Base-by-base conservation (phyloP, 2,329 filamentous ascomycete genomes). In the Beauveria australis region DNA sequence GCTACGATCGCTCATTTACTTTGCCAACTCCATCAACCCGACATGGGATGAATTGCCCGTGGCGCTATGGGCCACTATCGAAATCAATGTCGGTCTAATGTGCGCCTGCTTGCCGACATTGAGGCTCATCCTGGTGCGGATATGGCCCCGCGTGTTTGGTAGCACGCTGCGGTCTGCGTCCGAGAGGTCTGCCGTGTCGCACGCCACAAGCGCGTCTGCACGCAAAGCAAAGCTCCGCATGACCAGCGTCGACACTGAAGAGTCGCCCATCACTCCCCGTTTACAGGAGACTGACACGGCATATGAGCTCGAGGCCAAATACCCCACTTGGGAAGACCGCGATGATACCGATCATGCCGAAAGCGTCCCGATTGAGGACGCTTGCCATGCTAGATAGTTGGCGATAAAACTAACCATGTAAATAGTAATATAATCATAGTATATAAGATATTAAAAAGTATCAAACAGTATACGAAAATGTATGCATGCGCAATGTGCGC, bases 51-150 rank as follows among this genome's bases (percentile, higher is more conserved):
- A 66, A 16, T 61, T 47, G 47, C 59, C 53, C 10, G 56, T 64
- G 7, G 60, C 62, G 1, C 62, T 62, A 18, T 68, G 66, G 67
- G 66, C 66, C 12, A 62, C 53, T n/a, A 62, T 69, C 43, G 67
- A 69, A 52, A 62, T 68, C 46, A 65, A 64, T 53, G 61, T 66
- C 14, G 65, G 66, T 40, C 63, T 69, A 28, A 65, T 68, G 47
- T 68, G 66, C 59, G 63, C 64, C 37, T 68, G 66, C 61, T 63
- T 69, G 56, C 66, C 67, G 9, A 61, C 64, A 8, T 47, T 67
- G 19, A 66, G 68, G 5, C 61, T 69, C 9, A 64, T 68, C 9
- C 61, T 70, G 3, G 60, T 62, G 26, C 48, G 61, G 7, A 44
- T 59, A 18, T 62, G 61, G 51, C 61, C 61, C 2, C 55, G 55